These are phyloP conservation scores for Ustilago shanxiensis DNA, from an alignment of 1,284 basidiomycete species.

Conservation along the genomic window DNA sequence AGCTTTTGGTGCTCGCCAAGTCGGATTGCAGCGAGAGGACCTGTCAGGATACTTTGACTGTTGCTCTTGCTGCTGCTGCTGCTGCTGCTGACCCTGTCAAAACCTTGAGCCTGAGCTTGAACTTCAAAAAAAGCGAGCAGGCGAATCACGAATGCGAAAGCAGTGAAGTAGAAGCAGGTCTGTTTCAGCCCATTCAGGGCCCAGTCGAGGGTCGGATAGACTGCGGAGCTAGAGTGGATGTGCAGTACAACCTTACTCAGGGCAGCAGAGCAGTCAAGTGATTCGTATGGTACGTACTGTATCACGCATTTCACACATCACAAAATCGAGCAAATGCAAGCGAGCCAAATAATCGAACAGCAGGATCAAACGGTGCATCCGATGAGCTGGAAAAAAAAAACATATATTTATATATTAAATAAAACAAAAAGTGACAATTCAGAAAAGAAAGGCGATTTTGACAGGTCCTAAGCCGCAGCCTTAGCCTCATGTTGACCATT, in stretches of 20 bases:
- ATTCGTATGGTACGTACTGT: neutral
- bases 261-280: neutral
- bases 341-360: conserved; percentile 6
- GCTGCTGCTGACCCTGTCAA: conserved; percentile 2
- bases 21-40: neutral
- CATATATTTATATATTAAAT: neutral
- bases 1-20: neutral
- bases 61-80: too few species aligned
- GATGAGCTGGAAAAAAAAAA: neutral
- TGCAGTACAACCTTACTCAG: neutral
- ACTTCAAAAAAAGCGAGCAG: neutral
- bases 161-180: too few species aligned
- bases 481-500: neutral
- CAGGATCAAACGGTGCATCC: conserved; percentile 17
- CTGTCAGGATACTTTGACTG: too few species aligned
- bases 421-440: too few species aligned
- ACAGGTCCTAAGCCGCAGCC: neutral
- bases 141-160: too few species aligned
- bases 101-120: neutral
- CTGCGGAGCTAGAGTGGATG: neutral
- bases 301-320: too few species aligned
- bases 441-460: neutral
- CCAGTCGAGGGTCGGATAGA: conserved; percentile 1
- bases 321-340: neutral
- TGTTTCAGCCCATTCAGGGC: conserved; percentile 5